phyloP scores from a whole-genome alignment of 495 filamentous ascomycete genomes.

The Aspergillus hancockii region DNA sequence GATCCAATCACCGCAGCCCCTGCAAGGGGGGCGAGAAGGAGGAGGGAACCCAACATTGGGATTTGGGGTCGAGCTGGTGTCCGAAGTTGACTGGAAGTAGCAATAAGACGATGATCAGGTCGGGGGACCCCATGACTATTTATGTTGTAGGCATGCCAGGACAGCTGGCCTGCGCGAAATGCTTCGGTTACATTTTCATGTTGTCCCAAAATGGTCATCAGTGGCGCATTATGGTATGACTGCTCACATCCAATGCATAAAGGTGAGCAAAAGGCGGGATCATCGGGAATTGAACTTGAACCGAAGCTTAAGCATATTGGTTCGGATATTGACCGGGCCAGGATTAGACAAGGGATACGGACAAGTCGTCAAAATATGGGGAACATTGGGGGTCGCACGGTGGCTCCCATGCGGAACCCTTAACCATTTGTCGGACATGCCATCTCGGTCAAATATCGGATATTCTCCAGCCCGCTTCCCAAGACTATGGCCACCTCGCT shows the following conservation, averaged over 20 bases:
- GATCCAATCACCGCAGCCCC: constrained; percentile 34
- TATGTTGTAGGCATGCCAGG: neutral
- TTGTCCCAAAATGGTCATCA: neutral
- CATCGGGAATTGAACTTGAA: neutral
- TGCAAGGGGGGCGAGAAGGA: constrained; percentile 35
- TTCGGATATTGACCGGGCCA: neutral
- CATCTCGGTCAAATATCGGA: neutral
- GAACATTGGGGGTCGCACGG: neutral
- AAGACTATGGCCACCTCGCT: neutral
- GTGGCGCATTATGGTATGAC: constrained; percentile 2
- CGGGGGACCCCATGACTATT: neutral
- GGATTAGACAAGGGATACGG: neutral
- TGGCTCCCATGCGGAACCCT: neutral
- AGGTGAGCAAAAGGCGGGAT: neutral
- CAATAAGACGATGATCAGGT: neutral
- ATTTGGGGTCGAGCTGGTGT: neutral
- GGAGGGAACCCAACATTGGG: constrained; percentile 29
- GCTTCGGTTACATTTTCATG: neutral
- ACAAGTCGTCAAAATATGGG: neutral
- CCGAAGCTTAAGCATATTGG: neutral
- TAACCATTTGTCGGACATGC: neutral
- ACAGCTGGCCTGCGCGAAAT: neutral
- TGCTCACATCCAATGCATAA: constrained; percentile 1
- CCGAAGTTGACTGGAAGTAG: neutral
- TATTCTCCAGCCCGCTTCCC: neutral